A percentile compares a stretch with the other conserved stretches of the same genome.
phyloP scores from a whole-genome alignment of 805 yeast species.

The Lipomyces mesembrius region DNA sequence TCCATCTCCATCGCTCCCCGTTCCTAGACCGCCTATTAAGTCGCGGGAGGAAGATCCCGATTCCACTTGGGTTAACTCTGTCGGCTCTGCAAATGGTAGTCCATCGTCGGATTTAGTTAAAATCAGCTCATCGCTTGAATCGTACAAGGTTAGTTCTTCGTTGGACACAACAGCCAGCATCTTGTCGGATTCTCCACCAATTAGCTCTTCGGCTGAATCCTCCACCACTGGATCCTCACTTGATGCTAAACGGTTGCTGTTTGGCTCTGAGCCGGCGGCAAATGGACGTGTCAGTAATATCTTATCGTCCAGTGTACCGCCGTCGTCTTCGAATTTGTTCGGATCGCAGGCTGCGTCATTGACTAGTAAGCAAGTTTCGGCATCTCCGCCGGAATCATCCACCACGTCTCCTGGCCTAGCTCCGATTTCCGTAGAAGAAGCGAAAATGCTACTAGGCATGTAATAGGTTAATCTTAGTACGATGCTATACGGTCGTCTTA shows the following conservation, averaged over 20 bases:
- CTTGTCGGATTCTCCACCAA: neutral
- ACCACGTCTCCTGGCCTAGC: slow-evolving; percentile 12
- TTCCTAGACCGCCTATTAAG: neutral
- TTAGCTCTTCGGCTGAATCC: neutral
- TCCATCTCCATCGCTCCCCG: neutral
- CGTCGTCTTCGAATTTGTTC: neutral
- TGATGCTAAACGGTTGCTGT: neutral
- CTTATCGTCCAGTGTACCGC: neutral
- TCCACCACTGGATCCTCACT: neutral
- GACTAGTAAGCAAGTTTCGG: neutral
- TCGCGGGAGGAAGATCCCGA: neutral
- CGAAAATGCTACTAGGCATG: slow-evolving; percentile 29
- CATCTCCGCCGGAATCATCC: slow-evolving; percentile 6
- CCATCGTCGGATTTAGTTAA: neutral
- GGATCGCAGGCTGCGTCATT: neutral
- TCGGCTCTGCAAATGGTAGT: neutral
- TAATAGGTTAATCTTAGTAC: slow-evolving; percentile 3
- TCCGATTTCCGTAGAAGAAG: slow-evolving; percentile 30
- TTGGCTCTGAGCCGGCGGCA: neutral
- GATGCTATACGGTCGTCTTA: neutral
- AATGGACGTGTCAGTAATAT: neutral
- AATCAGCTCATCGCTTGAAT: neutral
- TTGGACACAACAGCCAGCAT: neutral
- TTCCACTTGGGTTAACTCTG: neutral
- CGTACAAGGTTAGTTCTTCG: neutral